A percentile compares a stretch with the other conserved stretches of the same genome.
Conservation (phyloP, 2,329 filamentous ascomycete genomes). For the Epichloe sylvatica region DNA sequence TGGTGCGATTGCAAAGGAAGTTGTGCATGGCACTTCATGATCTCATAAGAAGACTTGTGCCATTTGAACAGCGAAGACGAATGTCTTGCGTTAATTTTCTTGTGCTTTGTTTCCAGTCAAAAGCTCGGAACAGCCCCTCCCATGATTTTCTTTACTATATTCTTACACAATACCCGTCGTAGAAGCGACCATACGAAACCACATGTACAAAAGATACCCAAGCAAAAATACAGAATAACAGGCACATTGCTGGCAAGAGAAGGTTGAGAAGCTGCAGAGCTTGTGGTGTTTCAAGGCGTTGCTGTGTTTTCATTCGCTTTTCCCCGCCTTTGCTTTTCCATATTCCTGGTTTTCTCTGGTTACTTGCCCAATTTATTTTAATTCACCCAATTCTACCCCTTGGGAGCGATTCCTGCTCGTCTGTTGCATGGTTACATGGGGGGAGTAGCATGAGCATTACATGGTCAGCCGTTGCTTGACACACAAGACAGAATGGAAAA, state of each 20-base stretch:
- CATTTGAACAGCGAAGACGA: neutral
- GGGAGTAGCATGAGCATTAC: neutral
- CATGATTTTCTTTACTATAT: neutral
- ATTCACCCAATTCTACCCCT: neutral
- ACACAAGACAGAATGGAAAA: neutral
- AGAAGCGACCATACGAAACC: constrained; percentile 1
- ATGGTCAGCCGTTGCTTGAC: neutral
- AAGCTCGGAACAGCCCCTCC: neutral
- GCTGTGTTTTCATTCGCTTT: neutral
- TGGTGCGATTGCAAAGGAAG: neutral
- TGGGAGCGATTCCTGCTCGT: neutral
- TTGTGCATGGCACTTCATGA: neutral
- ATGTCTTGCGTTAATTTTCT: neutral
- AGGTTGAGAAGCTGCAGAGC: constrained; percentile 4
- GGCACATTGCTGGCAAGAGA: neutral
- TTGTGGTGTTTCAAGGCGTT: constrained; percentile 6
- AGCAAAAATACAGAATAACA: constrained; percentile 1
- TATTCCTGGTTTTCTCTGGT: neutral
- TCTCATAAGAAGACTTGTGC: neutral
- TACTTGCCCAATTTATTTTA: neutral
- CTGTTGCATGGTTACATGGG: neutral
- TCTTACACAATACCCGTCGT: constrained; percentile 5
- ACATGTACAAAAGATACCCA: constrained; percentile 8
- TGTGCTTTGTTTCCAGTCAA: too few species aligned
- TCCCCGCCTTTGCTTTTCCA: neutral